Base-by-base conservation (phyloP, 2,329 filamentous ascomycete genomes). In the Aspergillus sp. region DNA sequence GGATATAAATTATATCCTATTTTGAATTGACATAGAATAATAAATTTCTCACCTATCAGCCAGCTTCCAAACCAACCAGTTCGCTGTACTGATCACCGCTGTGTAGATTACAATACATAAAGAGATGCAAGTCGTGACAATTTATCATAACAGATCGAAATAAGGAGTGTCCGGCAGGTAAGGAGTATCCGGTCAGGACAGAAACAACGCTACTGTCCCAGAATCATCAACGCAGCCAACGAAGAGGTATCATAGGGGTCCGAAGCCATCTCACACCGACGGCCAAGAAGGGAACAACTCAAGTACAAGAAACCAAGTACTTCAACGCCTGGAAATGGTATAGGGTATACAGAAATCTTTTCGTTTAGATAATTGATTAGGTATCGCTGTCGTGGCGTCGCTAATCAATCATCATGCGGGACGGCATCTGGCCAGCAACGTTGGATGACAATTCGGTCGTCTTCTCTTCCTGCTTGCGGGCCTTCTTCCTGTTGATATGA, bases 401-500 rank as follows among this genome's bases (percentile, higher is more conserved):
- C 52, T 36, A 65, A 45, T 66, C 63, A 42, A 66, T 66, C 53
- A 63, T 64, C 63, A 66, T 66, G 26, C 63, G 60, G 27, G 41
- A 52, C 15, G 63, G 59, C 26, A 61, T 45, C 30, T 51, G 51
- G 29, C 51, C 51, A 22, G 49, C 48, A 4, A 62, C 42, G 27
- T 58, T 57, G 10, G 56, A 52, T 13, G 52, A 48, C 36, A 66
- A 47, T 44, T 66, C 63, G n/a, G 59, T 64, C n/a, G 50, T 55
- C 33, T 60, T 60, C 30, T 58, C 55, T 42, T 72, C 69, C 45
- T 75, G 72, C 24, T 71, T 37, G 60, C 61, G 34, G 52, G 55
- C 30, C 49, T 70, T 74, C 42, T 72, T 67, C 52, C 70, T 72
- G 47, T 78, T 71, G 37, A 98, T 74, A 56, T 96, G 88, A 7